phyloP scores from a whole-genome alignment of 176 grass and related monocot genomes.

The Eragrostis nindensis region DNA sequence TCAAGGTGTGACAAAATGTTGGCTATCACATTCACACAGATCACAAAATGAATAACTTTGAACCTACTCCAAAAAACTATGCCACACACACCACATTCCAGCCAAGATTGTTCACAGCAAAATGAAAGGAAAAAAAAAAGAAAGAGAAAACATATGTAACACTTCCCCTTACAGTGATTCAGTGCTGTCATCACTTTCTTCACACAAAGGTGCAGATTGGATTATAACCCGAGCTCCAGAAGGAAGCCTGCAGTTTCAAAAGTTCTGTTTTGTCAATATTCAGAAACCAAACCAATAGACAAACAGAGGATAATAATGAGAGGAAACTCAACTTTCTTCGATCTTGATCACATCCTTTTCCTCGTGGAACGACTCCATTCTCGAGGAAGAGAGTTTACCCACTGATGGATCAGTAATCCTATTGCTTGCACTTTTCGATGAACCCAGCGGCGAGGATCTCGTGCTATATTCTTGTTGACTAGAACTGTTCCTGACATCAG shows the following conservation, averaged over 20 bases:
- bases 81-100: constrained; percentile 42
- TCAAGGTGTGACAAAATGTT: constrained; percentile 45
- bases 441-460: constrained; percentile 67
- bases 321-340: constrained; percentile 94
- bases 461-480: constrained; percentile 52
- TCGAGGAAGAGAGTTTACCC: constrained; percentile 66
- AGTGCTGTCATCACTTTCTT: constrained; percentile 76
- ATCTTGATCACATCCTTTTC: constrained; percentile 90
- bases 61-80: constrained; percentile 42
- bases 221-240: constrained; percentile 98
- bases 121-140: not conserved
- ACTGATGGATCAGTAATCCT: constrained; percentile 66
- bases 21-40: constrained; percentile 50
- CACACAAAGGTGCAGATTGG: constrained; percentile 64
- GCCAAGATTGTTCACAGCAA: constrained; percentile 32
- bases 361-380: constrained; percentile 76
- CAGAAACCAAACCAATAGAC: not conserved
- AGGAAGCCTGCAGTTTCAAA: constrained; percentile 79
- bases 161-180: constrained; percentile 63
- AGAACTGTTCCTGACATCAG: constrained; percentile 53
- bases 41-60: constrained; percentile 51
- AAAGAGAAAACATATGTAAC: constrained; percentile 27
- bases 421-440: constrained; percentile 75
- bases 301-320: constrained; percentile 25
- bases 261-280: constrained; percentile 39